phyloP scores from a whole-genome alignment of 148 eudicot species.

The Bassia scoparia region DNA sequence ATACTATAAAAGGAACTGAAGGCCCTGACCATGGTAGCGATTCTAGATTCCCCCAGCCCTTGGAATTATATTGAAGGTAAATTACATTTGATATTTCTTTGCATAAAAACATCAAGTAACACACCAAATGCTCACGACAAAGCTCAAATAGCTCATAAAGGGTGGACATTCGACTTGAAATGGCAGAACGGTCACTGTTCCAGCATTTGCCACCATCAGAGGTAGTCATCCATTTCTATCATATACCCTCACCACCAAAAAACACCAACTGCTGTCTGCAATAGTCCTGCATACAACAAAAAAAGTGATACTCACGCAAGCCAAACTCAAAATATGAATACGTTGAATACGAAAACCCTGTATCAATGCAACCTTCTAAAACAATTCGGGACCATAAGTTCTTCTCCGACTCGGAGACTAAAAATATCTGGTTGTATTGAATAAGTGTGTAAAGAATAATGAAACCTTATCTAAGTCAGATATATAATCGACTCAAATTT shows the following conservation, averaged over 20 bases:
- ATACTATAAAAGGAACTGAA: neutral
- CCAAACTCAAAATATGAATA: neutral
- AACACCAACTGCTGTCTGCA: constrained; percentile 97
- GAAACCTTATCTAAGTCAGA: neutral
- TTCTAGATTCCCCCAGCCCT: neutral
- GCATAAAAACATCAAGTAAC: constrained; percentile 17
- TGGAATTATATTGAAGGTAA: neutral
- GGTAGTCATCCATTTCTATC: constrained; percentile 68
- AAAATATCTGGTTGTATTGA: neutral
- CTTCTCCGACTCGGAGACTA: neutral
- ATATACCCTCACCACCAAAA: constrained; percentile 88
- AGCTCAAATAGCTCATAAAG: constrained; percentile 72
- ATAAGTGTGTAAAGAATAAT: neutral
- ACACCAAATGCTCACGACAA: constrained; percentile 94
- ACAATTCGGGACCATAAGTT: neutral
- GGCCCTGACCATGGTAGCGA: neutral
- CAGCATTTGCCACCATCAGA: constrained; percentile 90
- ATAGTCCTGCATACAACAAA: constrained; percentile 55
- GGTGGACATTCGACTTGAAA: constrained; percentile 90
- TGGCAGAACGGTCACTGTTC: constrained; percentile 75
- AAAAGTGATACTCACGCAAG: constrained; percentile 13
- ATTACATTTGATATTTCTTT: neutral
- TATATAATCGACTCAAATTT: neutral
- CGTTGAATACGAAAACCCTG: neutral
- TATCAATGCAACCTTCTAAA: neutral